Evolutionary conservation across 805 yeast species (phyloP), one percentile per base, ranked within the genome.

Genomic region (Myxozyma udenii): DNA sequence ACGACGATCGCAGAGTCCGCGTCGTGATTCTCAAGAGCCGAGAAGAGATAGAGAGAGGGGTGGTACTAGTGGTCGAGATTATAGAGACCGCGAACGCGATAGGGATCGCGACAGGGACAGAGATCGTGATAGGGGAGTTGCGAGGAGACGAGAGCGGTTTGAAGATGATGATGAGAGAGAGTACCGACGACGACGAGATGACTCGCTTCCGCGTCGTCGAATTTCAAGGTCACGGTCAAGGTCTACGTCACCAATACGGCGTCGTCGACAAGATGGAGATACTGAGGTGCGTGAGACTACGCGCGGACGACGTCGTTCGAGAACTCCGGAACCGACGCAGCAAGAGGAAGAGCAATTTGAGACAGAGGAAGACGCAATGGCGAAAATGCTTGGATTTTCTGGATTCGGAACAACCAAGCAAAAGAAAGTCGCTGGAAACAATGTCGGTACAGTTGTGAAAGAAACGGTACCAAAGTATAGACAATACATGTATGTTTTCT

Each of bases 341-440:
- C 46, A 42, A 16, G 53, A 45, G 44, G 53, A 32, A 46, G 57
- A 48, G 12, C 53, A 23, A 35, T 59, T 46, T 25, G 62, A 47
- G 24, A 49, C 32, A 14, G 61, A 55, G 16, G 60, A 48, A 2
- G 65, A 62, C 5, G 62, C 55, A 22, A 62, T 69, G 65, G 65
- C 71, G 24, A 65, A 69, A 46, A 53, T 73, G 25, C 72, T 74
- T 76, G 78, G 78, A 7, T 73, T 73, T 44, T 57, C 67, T 5
- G 73, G 71, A 5, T 72, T 73, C 56, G 66, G 64, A 2, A 61
- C 68, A 14, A 71, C 76, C 23, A 73, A 73, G 57, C 71, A 71
- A 14, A 70, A 69, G 48, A 69, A 66, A n/a, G 75, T 71, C 5
- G 57, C 62, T 23, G 73, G 70, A 0, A 54, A 69, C 16, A 64